Evolutionary conservation across 2,329 filamentous ascomycete species (phyloP).

Genomic region (Xylariaceae sp.): DNA sequence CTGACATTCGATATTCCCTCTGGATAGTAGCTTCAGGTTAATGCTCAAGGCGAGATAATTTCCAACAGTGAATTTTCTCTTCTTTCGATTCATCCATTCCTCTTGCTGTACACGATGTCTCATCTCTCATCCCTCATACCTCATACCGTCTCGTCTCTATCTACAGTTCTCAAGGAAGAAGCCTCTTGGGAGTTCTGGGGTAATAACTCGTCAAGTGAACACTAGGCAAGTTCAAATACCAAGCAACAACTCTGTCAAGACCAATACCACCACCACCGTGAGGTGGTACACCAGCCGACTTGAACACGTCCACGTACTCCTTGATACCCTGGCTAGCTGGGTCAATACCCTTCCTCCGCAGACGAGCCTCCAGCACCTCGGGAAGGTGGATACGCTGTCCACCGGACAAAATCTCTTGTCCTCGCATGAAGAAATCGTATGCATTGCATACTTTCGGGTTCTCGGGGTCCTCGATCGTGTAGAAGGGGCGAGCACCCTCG

Average conservation of each 20-base stretch:
- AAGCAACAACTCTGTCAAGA: conserved; percentile 78
- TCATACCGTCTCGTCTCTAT: neutral
- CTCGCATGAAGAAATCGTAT: conserved; percentile 78
- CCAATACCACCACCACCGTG: conserved; percentile 90
- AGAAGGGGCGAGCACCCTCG: conserved; percentile 82
- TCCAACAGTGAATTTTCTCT: too few relatives aligned
- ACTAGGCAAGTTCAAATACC: conserved; percentile 58
- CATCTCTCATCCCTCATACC: neutral
- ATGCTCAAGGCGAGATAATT: too few relatives aligned
- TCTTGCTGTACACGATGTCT: neutral
- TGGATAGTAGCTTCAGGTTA: too few relatives aligned
- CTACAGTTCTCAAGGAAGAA: conserved; percentile 42
- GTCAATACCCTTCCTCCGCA: conserved; percentile 78
- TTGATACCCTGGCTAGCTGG: conserved; percentile 73
- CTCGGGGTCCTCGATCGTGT: conserved; percentile 67
- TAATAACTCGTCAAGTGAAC: conserved; percentile 59
- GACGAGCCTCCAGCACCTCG: conserved; percentile 70
- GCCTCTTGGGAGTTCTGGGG: conserved; percentile 59
- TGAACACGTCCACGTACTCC: conserved; percentile 84
- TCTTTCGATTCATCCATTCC: too few relatives aligned
- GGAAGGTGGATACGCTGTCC: conserved; percentile 89
- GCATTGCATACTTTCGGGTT: conserved; percentile 55
- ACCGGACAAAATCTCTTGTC: conserved; percentile 89
- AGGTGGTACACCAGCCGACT: conserved; percentile 78
- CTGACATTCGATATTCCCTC: neutral